phyloP scores from a whole-genome alignment of 768 basidiomycete genomes.

The Collybia mongolica region DNA sequence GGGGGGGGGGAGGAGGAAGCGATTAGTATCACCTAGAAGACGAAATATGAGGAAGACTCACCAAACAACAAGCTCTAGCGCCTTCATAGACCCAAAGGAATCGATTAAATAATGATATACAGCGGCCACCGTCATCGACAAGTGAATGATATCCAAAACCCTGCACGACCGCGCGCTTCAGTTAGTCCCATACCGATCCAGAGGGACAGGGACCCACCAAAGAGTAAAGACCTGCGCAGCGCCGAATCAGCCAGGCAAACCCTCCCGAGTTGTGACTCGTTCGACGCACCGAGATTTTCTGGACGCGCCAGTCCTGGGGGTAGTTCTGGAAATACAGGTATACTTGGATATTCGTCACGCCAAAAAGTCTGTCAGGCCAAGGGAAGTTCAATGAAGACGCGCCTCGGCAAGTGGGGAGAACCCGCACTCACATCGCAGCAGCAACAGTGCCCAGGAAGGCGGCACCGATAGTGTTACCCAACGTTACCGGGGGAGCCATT shows the following conservation, averaged over 20 bases:
- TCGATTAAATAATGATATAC: conserved; percentile 26
- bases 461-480: conserved; percentile 28
- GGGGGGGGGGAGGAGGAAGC: too few relatives aligned
- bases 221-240: conserved; percentile 16
- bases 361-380: conserved; percentile 14
- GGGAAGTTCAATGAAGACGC: background rate
- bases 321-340: conserved; percentile 22
- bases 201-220: conserved; percentile 9
- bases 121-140: conserved; percentile 21
- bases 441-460: conserved; percentile 23
- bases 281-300: conserved; percentile 18
- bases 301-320: conserved; percentile 18
- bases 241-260: background rate
- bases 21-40: background rate
- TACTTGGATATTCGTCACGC: conserved; percentile 21
- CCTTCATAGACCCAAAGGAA: conserved; percentile 19
- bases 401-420: background rate
- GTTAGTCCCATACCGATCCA: background rate
- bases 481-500: conserved; percentile 4
- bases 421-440: conserved; percentile 23
- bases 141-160: conserved; percentile 22
- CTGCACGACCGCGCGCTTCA: conserved; percentile 1
- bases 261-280: background rate
- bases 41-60: background rate
- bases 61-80: conserved; percentile 10